Percentiles rank a stretch among this genome's conserved stretches.
Conservation (phyloP, 768 basidiomycete genomes). For the Tricholoma bakamatsutake region DNA sequence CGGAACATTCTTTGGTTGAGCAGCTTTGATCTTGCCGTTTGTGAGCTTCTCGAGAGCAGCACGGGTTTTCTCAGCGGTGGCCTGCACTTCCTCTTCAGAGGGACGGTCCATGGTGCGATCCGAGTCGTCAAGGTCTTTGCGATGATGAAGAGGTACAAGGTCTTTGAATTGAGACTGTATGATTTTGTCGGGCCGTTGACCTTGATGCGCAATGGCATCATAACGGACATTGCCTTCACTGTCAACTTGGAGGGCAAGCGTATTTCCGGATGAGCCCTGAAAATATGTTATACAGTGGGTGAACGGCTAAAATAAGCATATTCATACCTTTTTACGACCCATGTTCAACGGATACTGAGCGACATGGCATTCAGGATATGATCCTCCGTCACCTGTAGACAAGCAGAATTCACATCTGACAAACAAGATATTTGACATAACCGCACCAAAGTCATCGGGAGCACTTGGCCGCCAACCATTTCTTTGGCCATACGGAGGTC, state of each 20-base stretch:
- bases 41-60: constrained; percentile 91
- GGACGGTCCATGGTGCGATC: constrained; percentile 84
- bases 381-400: constrained; percentile 67
- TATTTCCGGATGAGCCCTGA: constrained; percentile 88
- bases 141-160: constrained; percentile 84
- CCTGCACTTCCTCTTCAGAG: constrained; percentile 86
- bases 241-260: constrained; percentile 94
- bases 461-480: constrained; percentile 79
- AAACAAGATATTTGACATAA: constrained; percentile 1
- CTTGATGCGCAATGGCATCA: constrained; percentile 95
- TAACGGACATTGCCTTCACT: constrained; percentile 95
- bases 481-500: constrained; percentile 85
- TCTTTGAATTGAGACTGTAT: constrained; percentile 98
- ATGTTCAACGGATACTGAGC: constrained; percentile 96
- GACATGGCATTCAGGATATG: constrained; percentile 92
- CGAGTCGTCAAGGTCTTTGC: constrained; percentile 79
- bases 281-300: constrained; percentile 2
- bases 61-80: constrained; percentile 87
- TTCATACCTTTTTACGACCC: constrained; percentile 86
- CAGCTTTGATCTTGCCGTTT: constrained; percentile 95
- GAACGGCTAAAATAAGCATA: neutral
- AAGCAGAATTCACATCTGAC: neutral
- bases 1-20: constrained; percentile 93
- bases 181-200: constrained; percentile 78
- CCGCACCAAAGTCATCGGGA: constrained; percentile 80